These are phyloP conservation scores for Penicillium palitans DNA, from an alignment of 2,329 filamentous ascomycete genomes.

Conservation along the genomic window DNA sequence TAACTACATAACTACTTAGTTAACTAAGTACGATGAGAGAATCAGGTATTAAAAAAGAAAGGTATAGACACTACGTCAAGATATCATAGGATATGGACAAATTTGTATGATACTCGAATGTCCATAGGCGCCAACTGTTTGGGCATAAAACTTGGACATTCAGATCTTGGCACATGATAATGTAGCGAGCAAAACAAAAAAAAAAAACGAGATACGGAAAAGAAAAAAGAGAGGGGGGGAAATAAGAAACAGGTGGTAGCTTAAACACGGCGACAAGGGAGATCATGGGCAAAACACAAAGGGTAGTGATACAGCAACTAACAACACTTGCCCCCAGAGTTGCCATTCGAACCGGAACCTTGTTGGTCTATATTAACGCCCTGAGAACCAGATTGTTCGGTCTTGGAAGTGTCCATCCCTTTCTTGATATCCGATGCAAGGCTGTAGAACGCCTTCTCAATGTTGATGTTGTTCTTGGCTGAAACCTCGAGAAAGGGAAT, in stretches of 20 bases:
- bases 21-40: too few species aligned
- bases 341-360: slow-evolving; percentile 52
- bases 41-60: too few species aligned
- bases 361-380: slow-evolving; percentile 70
- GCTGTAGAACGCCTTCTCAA: slow-evolving; percentile 97
- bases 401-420: slow-evolving; percentile 88
- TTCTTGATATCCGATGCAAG: slow-evolving; percentile 98
- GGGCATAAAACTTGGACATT: slow-evolving; percentile 22
- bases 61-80: background rate
- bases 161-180: slow-evolving; percentile 27
- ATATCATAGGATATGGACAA: slow-evolving; percentile 25
- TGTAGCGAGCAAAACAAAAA: slow-evolving; percentile 17
- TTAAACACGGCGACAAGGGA: slow-evolving; percentile 1
- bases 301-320: slow-evolving; percentile 46
- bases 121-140: slow-evolving; percentile 18
- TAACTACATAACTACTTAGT: too few species aligned
- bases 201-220: slow-evolving; percentile 16
- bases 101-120: slow-evolving; percentile 21
- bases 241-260: background rate
- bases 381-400: slow-evolving; percentile 60
- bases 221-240: slow-evolving; percentile 3
- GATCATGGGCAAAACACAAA: background rate
- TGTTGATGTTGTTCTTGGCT: slow-evolving; percentile 99
- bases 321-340: slow-evolving; percentile 72
- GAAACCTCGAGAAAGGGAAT: slow-evolving; percentile 98